Evolutionary conservation across 257 asterid species (phyloP), one percentile per base, ranked within the genome.

Genomic region (Schizonepeta tenuifolia): DNA sequence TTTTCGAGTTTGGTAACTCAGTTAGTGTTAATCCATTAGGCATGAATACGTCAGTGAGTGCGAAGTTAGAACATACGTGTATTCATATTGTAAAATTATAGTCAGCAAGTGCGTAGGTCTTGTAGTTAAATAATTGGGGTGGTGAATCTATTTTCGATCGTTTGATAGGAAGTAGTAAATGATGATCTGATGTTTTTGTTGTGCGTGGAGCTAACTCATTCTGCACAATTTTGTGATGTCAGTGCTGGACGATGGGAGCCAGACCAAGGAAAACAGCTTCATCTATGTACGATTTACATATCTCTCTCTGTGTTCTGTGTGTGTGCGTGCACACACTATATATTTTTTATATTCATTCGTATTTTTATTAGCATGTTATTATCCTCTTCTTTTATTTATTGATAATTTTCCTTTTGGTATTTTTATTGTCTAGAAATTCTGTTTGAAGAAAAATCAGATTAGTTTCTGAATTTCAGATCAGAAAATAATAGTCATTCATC

Each of bases 181-280:
- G n/a, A 41, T 14, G 18, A 63, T 17, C 65, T 57, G 73, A 59
- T 57, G 53, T 33, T 59, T 26, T 24, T 77, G 70, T 72, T 72
- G n/a, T 69, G 38, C 71, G 40, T 61, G 56, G 18, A 18, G 71
- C 54, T 68, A 51, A 57, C 41, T 18, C 43, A 31, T 46, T 76
- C 13, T 49, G 69, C 46, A 40, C 55, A 70, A 28, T 77, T 80
- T 33, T 62, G 76, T 74, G 61, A 60, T 77, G 77, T 47, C 94
- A 92, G 99, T 95, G 80, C 64, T 92, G 88, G 99, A 91, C 69
- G 96, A 91, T 14, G 86, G 93, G 70, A 90, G 80, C 83, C 97
- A 87, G 69, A 77, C 89, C 3, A 91, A 87, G 89, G 99, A 95
- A 22, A 90, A 92, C 82, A 83, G 99, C 83, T 92, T 87, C 90